Percentiles rank a stretch among this genome's conserved stretches.
These are phyloP conservation scores for Ephemerocybe angulata DNA, from an alignment of 768 basidiomycete genomes.

Conservation along the genomic window DNA sequence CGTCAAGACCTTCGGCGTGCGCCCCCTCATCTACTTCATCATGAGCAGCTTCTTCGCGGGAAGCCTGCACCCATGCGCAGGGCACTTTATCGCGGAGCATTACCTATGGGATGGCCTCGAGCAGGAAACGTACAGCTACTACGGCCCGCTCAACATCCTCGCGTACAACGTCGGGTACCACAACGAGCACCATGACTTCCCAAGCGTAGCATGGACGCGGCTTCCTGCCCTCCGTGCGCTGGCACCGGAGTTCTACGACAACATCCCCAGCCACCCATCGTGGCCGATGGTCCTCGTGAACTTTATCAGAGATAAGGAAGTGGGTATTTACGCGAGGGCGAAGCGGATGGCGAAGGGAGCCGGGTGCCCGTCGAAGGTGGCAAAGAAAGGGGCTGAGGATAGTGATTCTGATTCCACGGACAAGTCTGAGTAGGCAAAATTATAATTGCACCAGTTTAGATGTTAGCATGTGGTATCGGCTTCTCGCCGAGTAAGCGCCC, in stretches of 20 bases:
- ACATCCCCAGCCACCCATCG: constrained; percentile 78
- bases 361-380: background rate
- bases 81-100: constrained; percentile 97
- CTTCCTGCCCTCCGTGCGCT: constrained; percentile 77
- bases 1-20: constrained; percentile 38
- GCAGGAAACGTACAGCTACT: constrained; percentile 97
- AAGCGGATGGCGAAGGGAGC: constrained; percentile 50
- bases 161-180: constrained; percentile 99
- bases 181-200: constrained; percentile 99
- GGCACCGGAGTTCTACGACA: constrained; percentile 91
- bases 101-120: constrained; percentile 89
- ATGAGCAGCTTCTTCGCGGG: constrained; percentile 95
- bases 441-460: background rate
- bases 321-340: constrained; percentile 84
- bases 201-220: constrained; percentile 92
- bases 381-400: background rate
- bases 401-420: background rate
- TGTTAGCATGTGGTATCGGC: too few relatives aligned
- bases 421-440: background rate
- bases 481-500: too few relatives aligned
- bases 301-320: constrained; percentile 87
- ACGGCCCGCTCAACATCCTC: constrained; percentile 83
- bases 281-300: constrained; percentile 95
- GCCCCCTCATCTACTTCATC: constrained; percentile 75
- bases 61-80: constrained; percentile 91